phyloP scores from a whole-genome alignment of 1,284 basidiomycete species.

The Irpex sp. region DNA sequence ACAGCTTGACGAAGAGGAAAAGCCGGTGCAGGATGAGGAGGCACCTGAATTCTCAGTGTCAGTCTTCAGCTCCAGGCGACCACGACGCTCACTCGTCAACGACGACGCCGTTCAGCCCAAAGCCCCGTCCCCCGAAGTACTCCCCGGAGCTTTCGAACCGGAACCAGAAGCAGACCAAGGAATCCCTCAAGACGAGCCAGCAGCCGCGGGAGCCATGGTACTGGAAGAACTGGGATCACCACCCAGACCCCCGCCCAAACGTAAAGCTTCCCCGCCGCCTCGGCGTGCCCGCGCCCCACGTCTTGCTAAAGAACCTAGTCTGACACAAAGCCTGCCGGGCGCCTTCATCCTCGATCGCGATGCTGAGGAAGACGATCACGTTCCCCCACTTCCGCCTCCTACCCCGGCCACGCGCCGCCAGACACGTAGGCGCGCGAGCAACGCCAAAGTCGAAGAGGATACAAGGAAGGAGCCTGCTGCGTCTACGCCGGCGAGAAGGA shows the following conservation, averaged over 20 bases:
- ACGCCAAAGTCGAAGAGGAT: slow-evolving; percentile 16
- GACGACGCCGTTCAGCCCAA: not conserved
- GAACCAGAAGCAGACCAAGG: not conserved
- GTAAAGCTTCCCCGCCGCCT: slow-evolving; percentile 10
- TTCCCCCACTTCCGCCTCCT: slow-evolving; percentile 47
- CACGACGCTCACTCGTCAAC: not conserved
- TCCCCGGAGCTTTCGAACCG: not conserved
- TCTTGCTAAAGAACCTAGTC: slow-evolving; percentile 15
- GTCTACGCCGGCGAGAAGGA: not conserved
- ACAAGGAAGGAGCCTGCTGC: not conserved
- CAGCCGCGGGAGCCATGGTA: slow-evolving; percentile 1
- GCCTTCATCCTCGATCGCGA: slow-evolving; percentile 43
- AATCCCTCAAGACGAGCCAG: not conserved
- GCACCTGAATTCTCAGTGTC: slow-evolving; percentile 7
- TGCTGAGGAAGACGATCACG: slow-evolving; percentile 41
- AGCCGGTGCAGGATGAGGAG: not conserved
- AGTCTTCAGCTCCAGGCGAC: not conserved
- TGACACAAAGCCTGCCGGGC: slow-evolving; percentile 50
- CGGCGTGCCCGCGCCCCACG: slow-evolving; percentile 17
- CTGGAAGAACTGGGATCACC: slow-evolving; percentile 21
- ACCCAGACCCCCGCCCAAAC: slow-evolving; percentile 1
- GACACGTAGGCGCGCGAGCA: slow-evolving; percentile 14
- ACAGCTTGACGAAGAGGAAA: not conserved
- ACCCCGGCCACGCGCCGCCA: slow-evolving; percentile 29
- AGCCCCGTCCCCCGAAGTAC: not conserved